Base-by-base conservation (phyloP, 805 yeast genomes). In the Debaryomyces hansenii region DNA sequence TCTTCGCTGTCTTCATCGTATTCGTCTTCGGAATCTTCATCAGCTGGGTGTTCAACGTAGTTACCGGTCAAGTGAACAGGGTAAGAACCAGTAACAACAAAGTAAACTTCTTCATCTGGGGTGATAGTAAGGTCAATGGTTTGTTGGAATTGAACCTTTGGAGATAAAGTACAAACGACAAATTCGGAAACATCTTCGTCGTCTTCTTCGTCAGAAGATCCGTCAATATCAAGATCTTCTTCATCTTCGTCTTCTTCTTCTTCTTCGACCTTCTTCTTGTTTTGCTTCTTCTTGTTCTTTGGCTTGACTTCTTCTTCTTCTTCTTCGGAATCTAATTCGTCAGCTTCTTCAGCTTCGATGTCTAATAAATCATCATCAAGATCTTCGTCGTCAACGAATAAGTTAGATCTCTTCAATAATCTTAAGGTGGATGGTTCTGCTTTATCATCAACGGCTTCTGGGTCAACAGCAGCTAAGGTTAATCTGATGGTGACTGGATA, bases 41-140 rank as follows among this genome's bases (percentile, higher is more conserved):
- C 96, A 61, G 83, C 89, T 68, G 98, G 97, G 71, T 91, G 97
- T 70, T 88, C 96, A 63, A 94, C 85, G 73, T 85, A 90, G 84
- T 94, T 92, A 77, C 99, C 99, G 57, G 88, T 78, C 59, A 94
- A 75, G 69, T 92, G 95, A 55, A 94, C 78, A 55, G 96, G 87
- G 77, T 90, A 92, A 21, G 97, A 90, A 64, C 99, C 99, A 51
- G 96, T 87, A 47, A 88, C 97, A 63, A 90, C 96, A 63, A 94
- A 94, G 76, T 78, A 84, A 51, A 94, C 90, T 64, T 91, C 96
- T 75, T 94, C 99, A 62, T 84, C 92, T 62, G 98, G 96, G 45
- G 85, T 80, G 62, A 94, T 86, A 62, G 95, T 88, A 55, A 94
- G 73, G 64, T 94, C 97, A 47, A 94, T 67, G 46, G 95, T 76